Evolutionary conservation across 495 filamentous ascomycete genomes (phyloP).

Genomic region (Trichoderma orchidacearum): DNA sequence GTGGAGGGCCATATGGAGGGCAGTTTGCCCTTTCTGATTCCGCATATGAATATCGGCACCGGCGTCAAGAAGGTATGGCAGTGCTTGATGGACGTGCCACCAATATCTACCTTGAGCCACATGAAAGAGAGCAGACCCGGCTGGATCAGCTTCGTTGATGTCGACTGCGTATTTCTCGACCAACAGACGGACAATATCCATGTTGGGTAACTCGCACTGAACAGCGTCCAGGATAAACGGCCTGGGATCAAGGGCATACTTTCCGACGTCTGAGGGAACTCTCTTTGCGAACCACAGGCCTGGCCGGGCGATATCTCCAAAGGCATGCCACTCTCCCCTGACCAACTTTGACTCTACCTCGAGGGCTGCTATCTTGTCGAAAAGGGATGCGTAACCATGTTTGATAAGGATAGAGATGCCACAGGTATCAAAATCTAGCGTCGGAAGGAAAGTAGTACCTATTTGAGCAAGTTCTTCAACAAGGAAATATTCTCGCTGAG

Average conservation of each 20-base stretch:
- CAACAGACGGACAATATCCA: constrained; percentile 25
- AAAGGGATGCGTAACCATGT: neutral
- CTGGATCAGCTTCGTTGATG: constrained; percentile 13
- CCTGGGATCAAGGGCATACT: constrained; percentile 3
- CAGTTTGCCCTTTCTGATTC: constrained; percentile 22
- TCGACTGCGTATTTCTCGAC: constrained; percentile 25
- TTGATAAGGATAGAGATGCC: neutral
- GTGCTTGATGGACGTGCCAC: constrained; percentile 28
- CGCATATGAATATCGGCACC: constrained; percentile 24
- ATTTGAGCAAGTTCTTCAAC: neutral
- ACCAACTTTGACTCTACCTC: neutral
- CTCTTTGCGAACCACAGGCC: constrained; percentile 2
- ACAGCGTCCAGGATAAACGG: constrained; percentile 19
- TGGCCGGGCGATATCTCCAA: constrained; percentile 1
- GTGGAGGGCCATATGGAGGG: constrained; percentile 24
- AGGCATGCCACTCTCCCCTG: neutral
- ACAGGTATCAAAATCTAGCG: neutral
- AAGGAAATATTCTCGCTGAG: neutral
- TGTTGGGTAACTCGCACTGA: constrained; percentile 21
- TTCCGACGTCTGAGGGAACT: no score
- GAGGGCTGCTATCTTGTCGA: neutral
- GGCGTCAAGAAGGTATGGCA: constrained; percentile 27
- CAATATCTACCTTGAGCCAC: constrained; percentile 22
- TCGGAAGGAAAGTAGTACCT: neutral
- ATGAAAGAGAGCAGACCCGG: constrained; percentile 20